Conservation (phyloP, 2,329 filamentous ascomycete species). For the Pezicula carpinea region DNA sequence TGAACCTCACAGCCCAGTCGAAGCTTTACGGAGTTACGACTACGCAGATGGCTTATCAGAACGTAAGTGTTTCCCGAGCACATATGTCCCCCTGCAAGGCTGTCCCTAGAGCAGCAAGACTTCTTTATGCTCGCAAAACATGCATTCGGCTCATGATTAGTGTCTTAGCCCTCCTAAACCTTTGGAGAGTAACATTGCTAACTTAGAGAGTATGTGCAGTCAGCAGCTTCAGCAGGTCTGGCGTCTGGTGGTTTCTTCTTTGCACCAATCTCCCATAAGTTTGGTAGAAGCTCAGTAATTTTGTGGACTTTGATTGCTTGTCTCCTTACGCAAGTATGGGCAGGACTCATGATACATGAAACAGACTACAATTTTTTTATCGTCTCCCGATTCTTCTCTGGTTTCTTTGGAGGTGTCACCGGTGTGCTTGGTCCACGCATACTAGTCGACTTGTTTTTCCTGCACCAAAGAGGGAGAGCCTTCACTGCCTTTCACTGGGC, state of each 20-base stretch:
- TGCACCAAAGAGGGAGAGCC: conserved; percentile 36
- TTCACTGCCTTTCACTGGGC: conserved; percentile 33
- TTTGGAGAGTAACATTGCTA: too few species aligned
- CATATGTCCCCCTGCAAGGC: too few species aligned
- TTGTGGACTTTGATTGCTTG: conserved; percentile 34
- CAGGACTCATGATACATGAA: conserved; percentile 30
- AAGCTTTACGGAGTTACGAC: conserved; percentile 30
- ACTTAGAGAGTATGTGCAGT: conserved; percentile 7
- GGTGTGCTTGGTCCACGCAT: conserved; percentile 34
- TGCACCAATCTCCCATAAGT: conserved; percentile 30
- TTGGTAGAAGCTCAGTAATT: conserved; percentile 34
- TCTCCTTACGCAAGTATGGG: conserved; percentile 33
- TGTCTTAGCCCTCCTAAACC: too few species aligned
- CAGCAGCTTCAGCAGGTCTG: conserved; percentile 34
- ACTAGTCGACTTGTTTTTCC: conserved; percentile 38
- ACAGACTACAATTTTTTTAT: conserved; percentile 33
- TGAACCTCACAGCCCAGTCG: conserved; percentile 31
- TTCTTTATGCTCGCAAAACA: too few species aligned
- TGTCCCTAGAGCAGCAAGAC: too few species aligned
- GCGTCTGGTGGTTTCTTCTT: conserved; percentile 34
- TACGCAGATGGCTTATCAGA: conserved; percentile 28
- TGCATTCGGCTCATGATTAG: too few species aligned
- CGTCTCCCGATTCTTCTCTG: conserved; percentile 34
- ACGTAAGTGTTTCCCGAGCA: too few species aligned
- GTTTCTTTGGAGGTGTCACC: conserved; percentile 35